Evolutionary conservation across 208 protist genomes (phyloP), one percentile per base, ranked within the genome.

Genomic region (Trypanosoma mega): DNA sequence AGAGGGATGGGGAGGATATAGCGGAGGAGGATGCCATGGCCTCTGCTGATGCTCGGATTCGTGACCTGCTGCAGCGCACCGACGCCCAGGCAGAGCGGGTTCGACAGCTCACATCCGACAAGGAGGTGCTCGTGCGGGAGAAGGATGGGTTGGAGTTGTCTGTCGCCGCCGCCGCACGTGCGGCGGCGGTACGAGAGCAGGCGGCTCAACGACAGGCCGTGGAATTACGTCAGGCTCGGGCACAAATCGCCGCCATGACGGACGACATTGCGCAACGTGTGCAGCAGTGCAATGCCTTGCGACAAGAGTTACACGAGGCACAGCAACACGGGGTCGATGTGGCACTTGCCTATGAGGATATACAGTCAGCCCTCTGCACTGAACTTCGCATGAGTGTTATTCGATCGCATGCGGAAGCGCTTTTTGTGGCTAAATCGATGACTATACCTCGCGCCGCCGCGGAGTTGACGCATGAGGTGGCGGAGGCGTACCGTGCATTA

Each of bases 341-440:
- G 41, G 62, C 65, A 18, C 14, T 11, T 1, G 76, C 80, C 12
- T 78, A 77, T 33, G 53, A 60, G 43, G 62, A 59, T 16, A 26
- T 68, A 8, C 46, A 59, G 8, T 3, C 20, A 7, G 29, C 23
- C 9, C 33, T 66, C n/a, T 46, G 51, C 66, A 6, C 16, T 30
- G 7, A 72, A 45, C 14, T 26, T 56, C 5, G 62, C 65, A 23
- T 49, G 37, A 9, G 31, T 51, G 14, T 63, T 37, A 4, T 68
- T 24, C 51, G 59, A 46, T 65, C 68, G 52, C 68, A 84, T 43
- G 68, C 62, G 30, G 74, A 68, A 43, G 68, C 66, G 24, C 61
- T 87, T 41, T 56, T 82, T 51, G 49, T 78, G 48, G 85, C 75
- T 27, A 92, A 92, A 62, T 59, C 67, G 2, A 49, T 78, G 58